Conservation (phyloP, 345 rosid species). For the Salix brachista region DNA sequence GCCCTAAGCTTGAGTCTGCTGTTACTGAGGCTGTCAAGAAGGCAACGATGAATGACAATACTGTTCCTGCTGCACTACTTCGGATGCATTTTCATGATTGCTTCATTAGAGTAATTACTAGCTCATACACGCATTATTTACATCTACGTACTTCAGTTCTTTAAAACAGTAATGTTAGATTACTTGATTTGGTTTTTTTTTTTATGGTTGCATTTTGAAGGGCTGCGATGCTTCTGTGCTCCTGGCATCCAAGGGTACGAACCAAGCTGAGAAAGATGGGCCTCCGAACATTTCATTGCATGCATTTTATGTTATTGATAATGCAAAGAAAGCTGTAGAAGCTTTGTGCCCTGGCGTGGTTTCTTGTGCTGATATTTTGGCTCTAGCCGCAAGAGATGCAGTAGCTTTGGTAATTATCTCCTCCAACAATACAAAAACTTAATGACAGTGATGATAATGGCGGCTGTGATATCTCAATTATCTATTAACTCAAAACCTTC, state of each 20-base stretch:
- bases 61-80: constrained; percentile 76
- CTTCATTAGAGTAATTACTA: constrained; percentile 52
- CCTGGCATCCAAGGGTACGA: constrained; percentile 56
- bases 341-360: constrained; percentile 70
- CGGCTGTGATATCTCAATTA: neutral
- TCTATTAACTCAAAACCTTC: neutral
- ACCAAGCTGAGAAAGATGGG: constrained; percentile 83
- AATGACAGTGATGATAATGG: too few relatives aligned
- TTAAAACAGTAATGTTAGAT: neutral
- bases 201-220: constrained; percentile 21
- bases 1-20: constrained; percentile 53
- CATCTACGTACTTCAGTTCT: too few relatives aligned
- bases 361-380: constrained; percentile 87
- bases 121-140: too few relatives aligned
- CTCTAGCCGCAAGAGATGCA: constrained; percentile 81
- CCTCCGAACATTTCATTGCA: constrained; percentile 84
- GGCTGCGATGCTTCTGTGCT: constrained; percentile 92
- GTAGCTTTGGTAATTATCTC: constrained; percentile 52
- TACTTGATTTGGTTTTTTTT: neutral
- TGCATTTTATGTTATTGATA: constrained; percentile 78
- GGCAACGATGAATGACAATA: constrained; percentile 61
- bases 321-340: constrained; percentile 75
- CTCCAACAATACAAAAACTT: neutral
- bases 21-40: constrained; percentile 53
- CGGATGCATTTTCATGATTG: constrained; percentile 92